Conservation (phyloP, 495 filamentous ascomycete species). For the Pyrenula massariospora region DNA sequence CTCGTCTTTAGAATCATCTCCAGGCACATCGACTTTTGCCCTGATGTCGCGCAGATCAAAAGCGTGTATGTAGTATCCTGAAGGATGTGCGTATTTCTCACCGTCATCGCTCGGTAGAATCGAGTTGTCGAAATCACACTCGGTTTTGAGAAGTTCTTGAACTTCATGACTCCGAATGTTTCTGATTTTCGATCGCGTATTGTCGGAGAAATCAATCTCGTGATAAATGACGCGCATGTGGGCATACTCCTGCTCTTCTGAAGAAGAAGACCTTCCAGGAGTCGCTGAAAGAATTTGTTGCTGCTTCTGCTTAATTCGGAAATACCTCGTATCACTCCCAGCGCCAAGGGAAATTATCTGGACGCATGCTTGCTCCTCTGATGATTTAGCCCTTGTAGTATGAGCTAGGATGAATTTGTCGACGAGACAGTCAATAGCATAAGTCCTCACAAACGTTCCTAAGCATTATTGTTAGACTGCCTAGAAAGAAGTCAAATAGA, state of each 20-base stretch:
- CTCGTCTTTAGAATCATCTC: slow-evolving; percentile 1
- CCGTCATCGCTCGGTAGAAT: neutral
- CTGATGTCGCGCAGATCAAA: slow-evolving; percentile 63
- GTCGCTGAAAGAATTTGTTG: neutral
- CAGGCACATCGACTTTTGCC: neutral
- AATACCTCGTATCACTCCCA: slow-evolving; percentile 81
- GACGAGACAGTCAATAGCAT: slow-evolving; percentile 73
- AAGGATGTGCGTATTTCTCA: neutral
- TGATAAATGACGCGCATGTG: slow-evolving; percentile 57
- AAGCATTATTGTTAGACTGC: neutral
- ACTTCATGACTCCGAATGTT: slow-evolving; percentile 22
- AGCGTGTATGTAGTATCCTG: slow-evolving; percentile 61
- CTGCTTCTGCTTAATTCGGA: slow-evolving; percentile 39
- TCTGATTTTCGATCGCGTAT: slow-evolving; percentile 52
- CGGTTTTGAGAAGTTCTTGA: neutral
- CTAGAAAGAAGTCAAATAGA: too few relatives aligned
- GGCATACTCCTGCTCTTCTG: slow-evolving; percentile 5
- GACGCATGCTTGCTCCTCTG: slow-evolving; percentile 25
- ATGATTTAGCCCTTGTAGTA: neutral
- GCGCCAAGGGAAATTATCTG: slow-evolving; percentile 93
- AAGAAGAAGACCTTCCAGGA: neutral
- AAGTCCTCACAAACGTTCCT: slow-evolving; percentile 93
- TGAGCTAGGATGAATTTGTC: slow-evolving; percentile 48
- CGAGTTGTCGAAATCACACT: neutral
- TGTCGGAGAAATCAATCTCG: slow-evolving; percentile 80